Base-by-base conservation (phyloP, 139 green algal species). In the Klebsormidium nitens region DNA sequence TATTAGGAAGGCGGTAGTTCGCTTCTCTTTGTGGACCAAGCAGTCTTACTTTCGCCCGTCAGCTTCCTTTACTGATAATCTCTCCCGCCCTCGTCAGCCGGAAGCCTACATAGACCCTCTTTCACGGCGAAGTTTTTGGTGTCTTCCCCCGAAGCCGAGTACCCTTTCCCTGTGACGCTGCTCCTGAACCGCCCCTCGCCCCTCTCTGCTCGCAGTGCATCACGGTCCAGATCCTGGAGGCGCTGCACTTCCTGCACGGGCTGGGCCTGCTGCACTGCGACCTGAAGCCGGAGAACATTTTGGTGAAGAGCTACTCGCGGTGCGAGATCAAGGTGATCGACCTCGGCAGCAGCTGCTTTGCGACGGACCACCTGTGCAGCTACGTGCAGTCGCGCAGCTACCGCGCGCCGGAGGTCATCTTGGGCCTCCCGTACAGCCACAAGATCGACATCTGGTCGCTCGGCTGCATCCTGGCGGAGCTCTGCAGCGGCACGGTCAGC, bases 261-360 rank as follows among this genome's bases (percentile, higher is more conserved):
- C 81, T 96, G 36, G 84, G 82, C 11, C 77, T 97, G 36, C 91
- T 97, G 55, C 93, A 97, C 78, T 89, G 87, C 38, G 93, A 98
- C 75, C 79, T 98, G 23, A 98, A 98, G 80, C 93, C 93, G 1
- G 93, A 98, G 57, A 98, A 98, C 84, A 95, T 98, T 67, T 79
- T 97, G 56, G 87, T 97, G 56, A 91, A 93, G 73, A 85, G 61
- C 71, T 95, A 94, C 83, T 88, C 66, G 79, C 83, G 82, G 77
- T 94, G 55, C 64, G 73, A 57, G 39, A 66, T 85, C 8, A 84
- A 86, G 55, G 82, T 97, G 23, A 98, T 98, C 67, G 93, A 98
- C 79, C 74, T 98, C 14, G 93, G 93, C 31, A 92, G 83, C 35
- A 90, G 82, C 44, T 97, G 92, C 84, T 97, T 95, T 76, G 82